Base-by-base conservation (phyloP, 768 basidiomycete species). In the Obba rivulosa region DNA sequence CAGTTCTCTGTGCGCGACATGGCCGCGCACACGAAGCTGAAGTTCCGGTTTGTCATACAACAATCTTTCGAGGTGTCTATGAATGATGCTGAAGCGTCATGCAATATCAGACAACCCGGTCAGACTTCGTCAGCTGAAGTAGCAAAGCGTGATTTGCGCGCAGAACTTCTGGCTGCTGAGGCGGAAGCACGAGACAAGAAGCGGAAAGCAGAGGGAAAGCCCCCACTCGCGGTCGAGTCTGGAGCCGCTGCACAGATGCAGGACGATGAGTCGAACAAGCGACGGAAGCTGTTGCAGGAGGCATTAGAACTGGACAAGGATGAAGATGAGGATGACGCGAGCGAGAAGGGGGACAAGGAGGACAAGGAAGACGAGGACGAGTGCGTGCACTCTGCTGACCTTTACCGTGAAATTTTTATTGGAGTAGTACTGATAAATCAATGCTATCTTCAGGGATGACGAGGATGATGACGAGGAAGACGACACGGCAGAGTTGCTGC, bases 11-110 rank as follows among this genome's bases (percentile, higher is more conserved):
- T 90, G 61, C 81, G 89, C 53, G 92, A 96, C 65, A 87, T 97
- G 80, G 91, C 95, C 5, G 77, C 91, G 2, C 89, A 97, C 66
- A 99, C 95, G 1, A 95, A 96, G 68, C 86, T 99, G 58, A 99
- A 99, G 73, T 99, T 99, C 70, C 84, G 95, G 84, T 89, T 50
- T 47, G 78, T 62, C 17, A n/a, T 20, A 8, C 22, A 16, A 35
- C 31, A n/a, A 42, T 20, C 20, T 28, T 36, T 34, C 16, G 45
- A n/a, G n/a, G n/a, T n/a, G n/a, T n/a, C n/a, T n/a, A n/a, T n/a
- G n/a, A n/a, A n/a, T n/a, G n/a, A n/a, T n/a, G n/a, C n/a, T n/a
- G n/a, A n/a, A n/a, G n/a, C n/a, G n/a, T n/a, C n/a, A n/a, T n/a
- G n/a, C n/a, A n/a, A n/a, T n/a, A n/a, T n/a, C 52, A 88, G 87